Base-by-base conservation (phyloP, 345 rosid genomes). In the Sonneratia alba region DNA sequence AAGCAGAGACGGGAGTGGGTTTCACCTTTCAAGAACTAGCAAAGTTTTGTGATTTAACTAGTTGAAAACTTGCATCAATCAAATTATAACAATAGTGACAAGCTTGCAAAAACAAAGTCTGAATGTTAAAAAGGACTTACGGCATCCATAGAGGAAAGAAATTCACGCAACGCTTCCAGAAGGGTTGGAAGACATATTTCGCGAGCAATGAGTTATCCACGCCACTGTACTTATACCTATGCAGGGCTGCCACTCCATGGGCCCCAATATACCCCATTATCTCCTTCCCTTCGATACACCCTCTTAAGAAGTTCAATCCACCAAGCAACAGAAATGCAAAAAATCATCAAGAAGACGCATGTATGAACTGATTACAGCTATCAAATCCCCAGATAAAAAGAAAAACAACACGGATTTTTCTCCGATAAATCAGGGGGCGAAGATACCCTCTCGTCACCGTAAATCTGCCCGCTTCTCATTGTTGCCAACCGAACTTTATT, bases 81-180 rank as follows among this genome's bases (percentile, higher is more conserved):
- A 67, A 36, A 42, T 12, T 19, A 43, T 24, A 19, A 43, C 32
- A 67, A 11, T 34, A 9, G 36, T 5, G 8, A 3, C 65, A 37
- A 65, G 38, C 16, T 22, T 18, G 16, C 48, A 42, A 67, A 42
- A 43, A 21, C 40, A 47, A 13, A n/a, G 18, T 49, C 27, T 9
- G 43, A 68, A 38, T 12, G 36, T 73, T 5, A 6, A 34, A 72
- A 69, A 73, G 24, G 51, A 81, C 94, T 85, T 73, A 92, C 99
- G 99, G 98, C 98, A 96, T 91, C 99, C 99, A 96, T 47, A 96
- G 88, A 64, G 99, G 99, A 76, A 96, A 89, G 88, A 96, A 79
- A 76, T 81, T 83, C 74, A 96, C 98, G 65, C 81, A 81, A 19
- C 95, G 96, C 12, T 81, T 77, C 97, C 99, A 96, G 68, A 96